A percentile compares a stretch with the other conserved stretches of the same genome.
Evolutionary conservation across 371 early-diverging fungal species (phyloP).

Genomic region (Rhizomucor pusillus): DNA sequence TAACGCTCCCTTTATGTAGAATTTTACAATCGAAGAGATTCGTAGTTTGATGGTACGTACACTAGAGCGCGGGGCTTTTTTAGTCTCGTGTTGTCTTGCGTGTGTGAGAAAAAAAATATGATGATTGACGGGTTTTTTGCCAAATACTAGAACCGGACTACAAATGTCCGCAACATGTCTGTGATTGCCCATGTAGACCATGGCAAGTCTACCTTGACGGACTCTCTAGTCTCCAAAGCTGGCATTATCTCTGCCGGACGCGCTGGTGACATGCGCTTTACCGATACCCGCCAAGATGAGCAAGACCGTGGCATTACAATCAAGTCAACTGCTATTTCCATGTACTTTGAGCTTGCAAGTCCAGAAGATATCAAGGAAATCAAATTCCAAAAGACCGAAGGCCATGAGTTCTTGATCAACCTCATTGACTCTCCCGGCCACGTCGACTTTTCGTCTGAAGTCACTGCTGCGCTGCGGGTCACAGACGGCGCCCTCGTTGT

Average conservation of each 20-base stretch:
- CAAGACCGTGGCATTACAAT: slow-evolving; percentile 99
- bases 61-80: background rate
- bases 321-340: slow-evolving; percentile 99
- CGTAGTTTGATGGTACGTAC: slow-evolving; percentile 53
- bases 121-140: slow-evolving; percentile 1
- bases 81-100: background rate
- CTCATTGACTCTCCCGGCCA: slow-evolving; percentile 99
- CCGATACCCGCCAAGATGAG: slow-evolving; percentile 98
- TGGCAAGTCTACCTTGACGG: slow-evolving; percentile 94
- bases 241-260: slow-evolving; percentile 96
- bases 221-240: slow-evolving; percentile 97
- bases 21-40: slow-evolving; percentile 41
- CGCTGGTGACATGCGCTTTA: slow-evolving; percentile 96
- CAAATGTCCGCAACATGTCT: slow-evolving; percentile 99
- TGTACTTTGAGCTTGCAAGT: slow-evolving; percentile 92
- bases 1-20: slow-evolving; percentile 13
- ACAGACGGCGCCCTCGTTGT: slow-evolving; percentile 99
- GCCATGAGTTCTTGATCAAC: slow-evolving; percentile 92
- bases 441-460: slow-evolving; percentile 99
- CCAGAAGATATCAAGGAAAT: slow-evolving; percentile 80
- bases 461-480: slow-evolving; percentile 98
- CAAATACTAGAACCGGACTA: slow-evolving; percentile 18
- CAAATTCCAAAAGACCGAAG: slow-evolving; percentile 77
- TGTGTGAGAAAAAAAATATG: slow-evolving; percentile 2
- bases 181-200: slow-evolving; percentile 99